phyloP scores from a whole-genome alignment of 495 filamentous ascomycete species.

The Schizothecium vesticola region DNA sequence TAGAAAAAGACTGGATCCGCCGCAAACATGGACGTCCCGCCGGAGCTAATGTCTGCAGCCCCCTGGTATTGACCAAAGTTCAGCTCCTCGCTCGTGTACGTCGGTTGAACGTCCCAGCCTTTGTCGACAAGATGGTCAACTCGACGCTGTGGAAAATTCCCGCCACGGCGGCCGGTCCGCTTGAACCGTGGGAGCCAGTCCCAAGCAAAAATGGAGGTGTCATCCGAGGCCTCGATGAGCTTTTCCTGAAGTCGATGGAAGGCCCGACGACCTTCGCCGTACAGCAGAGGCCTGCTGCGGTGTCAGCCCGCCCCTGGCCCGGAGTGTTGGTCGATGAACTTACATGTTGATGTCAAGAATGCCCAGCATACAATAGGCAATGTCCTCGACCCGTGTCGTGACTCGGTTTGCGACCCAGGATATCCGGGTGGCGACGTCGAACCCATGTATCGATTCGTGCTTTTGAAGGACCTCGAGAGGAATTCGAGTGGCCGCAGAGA shows the following conservation, averaged over 20 bases:
- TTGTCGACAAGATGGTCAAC: background rate
- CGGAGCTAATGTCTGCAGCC: background rate
- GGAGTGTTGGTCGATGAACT: background rate
- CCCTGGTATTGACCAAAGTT: background rate
- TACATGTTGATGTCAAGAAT: background rate
- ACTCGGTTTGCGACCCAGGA: background rate
- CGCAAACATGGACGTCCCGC: background rate
- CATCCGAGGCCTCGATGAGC: background rate
- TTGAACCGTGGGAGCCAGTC: constrained; percentile 1
- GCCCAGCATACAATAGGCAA: background rate
- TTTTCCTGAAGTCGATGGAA: constrained; percentile 3
- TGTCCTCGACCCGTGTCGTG: background rate
- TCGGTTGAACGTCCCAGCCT: background rate
- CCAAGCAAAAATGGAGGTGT: background rate
- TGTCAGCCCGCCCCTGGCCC: background rate
- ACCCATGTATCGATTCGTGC: background rate
- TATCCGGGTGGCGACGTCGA: background rate
- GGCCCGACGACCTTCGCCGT: background rate
- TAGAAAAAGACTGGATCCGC: constrained; percentile 2
- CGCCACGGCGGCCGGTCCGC: background rate
- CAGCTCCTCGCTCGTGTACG: background rate
- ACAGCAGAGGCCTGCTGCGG: background rate
- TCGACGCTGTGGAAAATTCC: background rate
- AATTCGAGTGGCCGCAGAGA: background rate
- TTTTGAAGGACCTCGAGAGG: background rate